Base-by-base conservation (phyloP, 768 basidiomycete genomes). In the Trametes punicea region DNA sequence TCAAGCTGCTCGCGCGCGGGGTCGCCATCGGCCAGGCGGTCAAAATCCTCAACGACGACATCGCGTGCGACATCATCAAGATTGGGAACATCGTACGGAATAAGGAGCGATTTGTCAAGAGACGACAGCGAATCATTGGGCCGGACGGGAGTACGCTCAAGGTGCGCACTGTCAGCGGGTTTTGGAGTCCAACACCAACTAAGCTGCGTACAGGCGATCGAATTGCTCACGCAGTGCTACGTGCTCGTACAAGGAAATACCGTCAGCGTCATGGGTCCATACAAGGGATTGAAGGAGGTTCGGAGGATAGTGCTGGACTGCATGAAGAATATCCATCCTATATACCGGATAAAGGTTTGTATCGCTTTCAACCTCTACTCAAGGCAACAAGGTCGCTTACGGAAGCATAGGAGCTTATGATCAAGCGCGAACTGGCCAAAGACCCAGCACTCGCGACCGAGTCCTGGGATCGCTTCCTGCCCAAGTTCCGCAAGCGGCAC, bases 271-370 rank as follows among this genome's bases (percentile, higher is more conserved):
- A 98, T 98, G 94, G 97, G 97, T 3, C 88, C 93, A 0, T 90
- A 89, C 75, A 97, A 96, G 67, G 88, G 88, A 0, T 76, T 99
- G 18, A 98, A 98, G 70, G 97, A 99, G 72, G 96, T 99, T 10
- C 81, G 97, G 55, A 75, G 95, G 63, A 98, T 98, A 59, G 83
- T 99, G n/a, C 71, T 98, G 38, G 97, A 99, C 68, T 99, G 97
- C 75, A 98, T 99, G 97, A 94, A 88, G 75, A 99, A 99, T 69
- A 89, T 98, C 51, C 97, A 99, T 67, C 97, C 97, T 1, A 98
- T 99, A 68, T 99, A 99, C 70, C 87, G 94, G 64, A 99, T 99
- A 73, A 99, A 99, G 73, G 94, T 91, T 1, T 1, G 36, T 20
- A 64, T 27, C 39, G 2, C 15, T 27, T 4, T 4, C 29, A 11